Evolutionary conservation across 352 stramenopile species (phyloP).

Genomic region (Phytopythium boreale): DNA sequence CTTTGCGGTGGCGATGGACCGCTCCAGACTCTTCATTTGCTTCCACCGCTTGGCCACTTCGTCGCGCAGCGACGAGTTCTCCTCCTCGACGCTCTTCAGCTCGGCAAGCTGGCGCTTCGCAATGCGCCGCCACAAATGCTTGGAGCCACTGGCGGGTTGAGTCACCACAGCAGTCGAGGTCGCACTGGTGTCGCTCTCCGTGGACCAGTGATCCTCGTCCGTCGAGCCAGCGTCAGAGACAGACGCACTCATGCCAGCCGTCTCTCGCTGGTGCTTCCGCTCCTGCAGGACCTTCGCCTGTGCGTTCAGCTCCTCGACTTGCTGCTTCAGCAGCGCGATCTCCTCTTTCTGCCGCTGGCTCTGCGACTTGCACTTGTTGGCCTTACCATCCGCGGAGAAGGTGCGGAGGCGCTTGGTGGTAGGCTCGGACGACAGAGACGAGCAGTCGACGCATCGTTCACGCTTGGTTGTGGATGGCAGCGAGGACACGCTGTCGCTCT

Average conservation of each 20-base stretch:
- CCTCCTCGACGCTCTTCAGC: conserved; percentile 22
- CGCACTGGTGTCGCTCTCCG: not conserved
- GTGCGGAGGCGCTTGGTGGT: conserved; percentile 16
- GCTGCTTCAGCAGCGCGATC: conserved; percentile 22
- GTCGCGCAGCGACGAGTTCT: conserved; percentile 39
- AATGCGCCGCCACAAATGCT: conserved; percentile 6
- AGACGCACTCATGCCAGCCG: not conserved
- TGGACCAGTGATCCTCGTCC: not conserved
- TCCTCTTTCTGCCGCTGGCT: conserved; percentile 34
- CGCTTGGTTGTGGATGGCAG: not conserved
- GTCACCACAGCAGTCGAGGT: not conserved
- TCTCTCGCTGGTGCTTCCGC: conserved; percentile 16
- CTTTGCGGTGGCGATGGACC: not conserved
- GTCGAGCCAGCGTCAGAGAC: not conserved
- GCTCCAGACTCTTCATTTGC: conserved; percentile 25
- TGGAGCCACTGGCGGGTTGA: not conserved
- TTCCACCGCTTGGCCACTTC: conserved; percentile 20
- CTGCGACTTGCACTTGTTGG: conserved; percentile 20
- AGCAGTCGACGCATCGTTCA: not conserved
- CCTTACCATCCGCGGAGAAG: not conserved
- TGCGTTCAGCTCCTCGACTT: conserved; percentile 26
- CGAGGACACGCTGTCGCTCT: not conserved
- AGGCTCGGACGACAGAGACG: not conserved
- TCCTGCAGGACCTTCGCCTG: conserved; percentile 16
- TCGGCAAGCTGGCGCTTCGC: conserved; percentile 16